Conservation (phyloP, 1,284 basidiomycete genomes). For the Apiotrichum porosum region DNA sequence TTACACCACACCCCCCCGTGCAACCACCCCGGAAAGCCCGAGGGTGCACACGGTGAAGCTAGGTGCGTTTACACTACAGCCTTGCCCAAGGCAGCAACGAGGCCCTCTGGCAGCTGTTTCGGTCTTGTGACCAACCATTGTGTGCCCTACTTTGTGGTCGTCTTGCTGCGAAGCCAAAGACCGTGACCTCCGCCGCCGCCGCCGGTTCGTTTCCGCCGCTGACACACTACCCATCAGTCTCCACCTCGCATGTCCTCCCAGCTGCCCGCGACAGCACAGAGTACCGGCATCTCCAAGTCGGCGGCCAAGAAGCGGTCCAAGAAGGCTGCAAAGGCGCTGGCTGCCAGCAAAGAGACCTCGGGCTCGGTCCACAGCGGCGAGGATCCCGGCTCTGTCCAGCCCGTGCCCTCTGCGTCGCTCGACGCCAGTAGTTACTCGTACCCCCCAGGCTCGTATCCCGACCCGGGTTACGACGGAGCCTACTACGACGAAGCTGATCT, state of each 20-base stretch:
- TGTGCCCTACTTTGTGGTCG: no score
- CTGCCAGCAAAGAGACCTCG: conserved; percentile 3
- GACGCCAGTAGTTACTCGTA: neutral
- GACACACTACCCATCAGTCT: conserved; percentile 7
- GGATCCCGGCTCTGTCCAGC: conserved; percentile 5
- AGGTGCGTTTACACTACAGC: no score
- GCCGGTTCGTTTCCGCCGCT: no score
- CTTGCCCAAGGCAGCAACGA: no score
- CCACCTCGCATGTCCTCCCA: conserved; percentile 36
- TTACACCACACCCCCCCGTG: conserved; percentile 1
- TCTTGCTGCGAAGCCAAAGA: no score
- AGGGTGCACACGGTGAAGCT: conserved; percentile 25
- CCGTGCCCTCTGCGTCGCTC: neutral
- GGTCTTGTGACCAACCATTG: no score
- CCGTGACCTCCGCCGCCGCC: no score
- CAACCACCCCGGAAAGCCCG: conserved; percentile 14
- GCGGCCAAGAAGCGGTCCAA: conserved; percentile 47
- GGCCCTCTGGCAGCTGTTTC: no score
- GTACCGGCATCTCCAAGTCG: conserved; percentile 42
- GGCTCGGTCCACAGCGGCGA: conserved; percentile 1
- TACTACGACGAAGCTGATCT: conserved; percentile 32
- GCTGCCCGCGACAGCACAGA: conserved; percentile 23
- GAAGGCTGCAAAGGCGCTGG: conserved; percentile 37
- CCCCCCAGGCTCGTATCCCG: conserved; percentile 15
- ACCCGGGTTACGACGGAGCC: conserved; percentile 26